A percentile compares a stretch with the other conserved stretches of the same genome.
These are phyloP conservation scores for Escovopsis sp. DNA, from an alignment of 2,329 filamentous ascomycete genomes.

Conservation along the genomic window DNA sequence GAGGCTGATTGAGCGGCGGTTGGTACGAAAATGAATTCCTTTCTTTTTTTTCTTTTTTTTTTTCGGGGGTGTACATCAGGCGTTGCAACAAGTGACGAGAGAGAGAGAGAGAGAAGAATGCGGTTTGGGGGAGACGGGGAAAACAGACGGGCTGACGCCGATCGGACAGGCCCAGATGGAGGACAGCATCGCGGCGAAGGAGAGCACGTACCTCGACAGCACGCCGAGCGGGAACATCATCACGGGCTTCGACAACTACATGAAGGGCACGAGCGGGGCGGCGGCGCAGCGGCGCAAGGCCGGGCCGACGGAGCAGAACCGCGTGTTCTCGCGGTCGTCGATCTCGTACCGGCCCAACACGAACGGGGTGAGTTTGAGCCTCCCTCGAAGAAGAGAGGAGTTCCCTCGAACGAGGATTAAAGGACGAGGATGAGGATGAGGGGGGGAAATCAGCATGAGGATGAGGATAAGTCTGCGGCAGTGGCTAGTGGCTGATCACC, in stretches of 20 bases:
- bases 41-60: no score
- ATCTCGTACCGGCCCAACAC: slow-evolving; percentile 40
- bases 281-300: slow-evolving; percentile 50
- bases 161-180: slow-evolving; percentile 35
- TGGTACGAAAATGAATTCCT: slow-evolving; percentile 20
- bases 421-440: no score
- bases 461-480: no score
- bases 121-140: no score
- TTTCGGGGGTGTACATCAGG: no score
- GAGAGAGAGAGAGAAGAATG: no score
- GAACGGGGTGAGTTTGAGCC: slow-evolving; percentile 21
- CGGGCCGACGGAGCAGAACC: slow-evolving; percentile 52
- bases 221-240: slow-evolving; percentile 89
- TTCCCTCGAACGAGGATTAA: no score
- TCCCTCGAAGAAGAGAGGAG: not conserved
- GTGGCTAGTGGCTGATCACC: not conserved
- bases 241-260: slow-evolving; percentile 94
- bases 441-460: no score
- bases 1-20: slow-evolving; percentile 21
- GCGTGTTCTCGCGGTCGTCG: slow-evolving; percentile 58
- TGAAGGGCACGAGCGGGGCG: slow-evolving; percentile 65
- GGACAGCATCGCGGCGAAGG: slow-evolving; percentile 70
- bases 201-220: slow-evolving; percentile 80
- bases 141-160: no score
- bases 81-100: no score